Evolutionary conservation across 371 early-diverging fungal genomes (phyloP).

Genomic region (Polyrhizophydium stewartii): DNA sequence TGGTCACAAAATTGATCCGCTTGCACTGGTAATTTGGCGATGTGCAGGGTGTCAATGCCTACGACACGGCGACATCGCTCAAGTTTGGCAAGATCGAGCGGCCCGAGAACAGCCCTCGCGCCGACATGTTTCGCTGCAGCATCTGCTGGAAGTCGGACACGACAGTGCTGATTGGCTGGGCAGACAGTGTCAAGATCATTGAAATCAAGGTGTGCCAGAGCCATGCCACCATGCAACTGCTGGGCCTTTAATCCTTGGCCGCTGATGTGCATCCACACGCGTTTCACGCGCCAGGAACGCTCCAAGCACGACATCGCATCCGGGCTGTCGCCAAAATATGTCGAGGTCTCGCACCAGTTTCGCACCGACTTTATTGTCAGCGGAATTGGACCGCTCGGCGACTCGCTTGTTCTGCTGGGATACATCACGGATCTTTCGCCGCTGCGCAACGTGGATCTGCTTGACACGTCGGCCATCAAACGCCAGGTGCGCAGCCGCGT

Average conservation of each 20-base stretch:
- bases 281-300: slow-evolving; percentile 34
- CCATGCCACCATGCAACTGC: no score
- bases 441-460: slow-evolving; percentile 37
- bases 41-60: slow-evolving; percentile 77
- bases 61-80: slow-evolving; percentile 50
- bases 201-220: slow-evolving; percentile 61
- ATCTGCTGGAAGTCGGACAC: slow-evolving; percentile 79
- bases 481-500: no score
- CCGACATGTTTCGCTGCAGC: slow-evolving; percentile 83
- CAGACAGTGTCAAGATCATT: slow-evolving; percentile 82
- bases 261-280: no score
- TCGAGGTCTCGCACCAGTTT: slow-evolving; percentile 75
- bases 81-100: slow-evolving; percentile 81
- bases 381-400: slow-evolving; percentile 81
- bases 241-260: no score
- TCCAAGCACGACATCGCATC: slow-evolving; percentile 36
- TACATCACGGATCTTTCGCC: slow-evolving; percentile 51
- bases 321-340: slow-evolving; percentile 59
- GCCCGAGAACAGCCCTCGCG: slow-evolving; percentile 70
- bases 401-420: slow-evolving; percentile 70
- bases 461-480: slow-evolving; percentile 17
- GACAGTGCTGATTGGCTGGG: slow-evolving; percentile 88
- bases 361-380: slow-evolving; percentile 83
- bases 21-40: no score
- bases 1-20: no score